Conservation (phyloP, 768 basidiomycete genomes). For the Botryobasidium botryosum region DNA sequence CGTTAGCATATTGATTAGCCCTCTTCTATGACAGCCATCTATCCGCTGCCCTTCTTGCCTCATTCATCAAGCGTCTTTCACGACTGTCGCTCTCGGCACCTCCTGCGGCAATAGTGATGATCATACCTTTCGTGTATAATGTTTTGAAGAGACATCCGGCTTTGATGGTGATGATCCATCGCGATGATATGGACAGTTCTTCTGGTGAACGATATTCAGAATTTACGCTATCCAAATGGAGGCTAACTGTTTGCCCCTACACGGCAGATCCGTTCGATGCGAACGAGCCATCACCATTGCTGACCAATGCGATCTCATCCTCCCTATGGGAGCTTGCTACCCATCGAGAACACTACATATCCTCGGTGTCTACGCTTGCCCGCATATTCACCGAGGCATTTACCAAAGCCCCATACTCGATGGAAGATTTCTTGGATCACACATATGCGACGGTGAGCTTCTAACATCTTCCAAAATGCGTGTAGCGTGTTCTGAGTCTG, state of each 20-base stretch:
- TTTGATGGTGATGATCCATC: slow-evolving; percentile 87
- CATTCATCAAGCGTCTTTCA: slow-evolving; percentile 84
- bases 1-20: slow-evolving; percentile 9
- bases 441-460: slow-evolving; percentile 59
- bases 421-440: slow-evolving; percentile 97
- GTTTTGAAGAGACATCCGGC: slow-evolving; percentile 81
- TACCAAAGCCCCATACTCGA: slow-evolving; percentile 72
- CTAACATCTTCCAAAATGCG: background rate
- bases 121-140: slow-evolving; percentile 90
- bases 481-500: too few relatives aligned
- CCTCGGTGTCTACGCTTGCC: slow-evolving; percentile 70
- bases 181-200: slow-evolving; percentile 17
- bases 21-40: slow-evolving; percentile 40
- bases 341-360: slow-evolving; percentile 67
- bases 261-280: slow-evolving; percentile 50
- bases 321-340: slow-evolving; percentile 86
- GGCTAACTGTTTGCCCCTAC: background rate
- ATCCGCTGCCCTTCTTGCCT: slow-evolving; percentile 79
- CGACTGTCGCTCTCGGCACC: slow-evolving; percentile 71
- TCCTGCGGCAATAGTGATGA: slow-evolving; percentile 77
- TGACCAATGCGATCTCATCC: slow-evolving; percentile 65
- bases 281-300: slow-evolving; percentile 50
- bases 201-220: background rate
- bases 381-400: slow-evolving; percentile 82
- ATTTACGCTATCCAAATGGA: background rate